phyloP scores from a whole-genome alignment of 768 basidiomycete genomes.

The Boletus insuetus region DNA sequence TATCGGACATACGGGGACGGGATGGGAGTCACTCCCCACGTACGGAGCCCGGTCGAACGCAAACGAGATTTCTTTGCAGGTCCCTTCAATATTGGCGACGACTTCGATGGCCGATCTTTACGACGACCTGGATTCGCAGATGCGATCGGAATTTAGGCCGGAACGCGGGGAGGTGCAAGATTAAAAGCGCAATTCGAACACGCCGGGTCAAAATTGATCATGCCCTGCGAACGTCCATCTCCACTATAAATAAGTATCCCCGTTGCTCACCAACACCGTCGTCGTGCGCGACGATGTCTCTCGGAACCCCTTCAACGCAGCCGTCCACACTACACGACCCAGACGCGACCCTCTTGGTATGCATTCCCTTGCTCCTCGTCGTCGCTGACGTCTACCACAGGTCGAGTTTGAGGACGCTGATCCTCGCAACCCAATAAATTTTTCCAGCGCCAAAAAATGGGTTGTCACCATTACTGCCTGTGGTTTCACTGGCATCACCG shows the following conservation, averaged over 20 bases:
- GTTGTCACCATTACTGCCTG: slow-evolving; percentile 35
- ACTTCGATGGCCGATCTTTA: slow-evolving; percentile 11
- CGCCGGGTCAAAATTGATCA: slow-evolving; percentile 12
- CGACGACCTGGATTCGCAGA: slow-evolving; percentile 11
- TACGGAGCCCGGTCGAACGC: background rate
- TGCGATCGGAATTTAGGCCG: background rate
- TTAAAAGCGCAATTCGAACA: background rate
- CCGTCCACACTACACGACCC: slow-evolving; percentile 17
- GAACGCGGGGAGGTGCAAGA: background rate
- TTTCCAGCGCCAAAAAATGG: slow-evolving; percentile 41
- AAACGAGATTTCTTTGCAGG: background rate
- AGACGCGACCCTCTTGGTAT: slow-evolving; percentile 15
- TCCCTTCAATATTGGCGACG: slow-evolving; percentile 2
- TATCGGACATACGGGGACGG: background rate
- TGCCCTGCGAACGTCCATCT: background rate
- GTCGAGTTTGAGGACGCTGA: slow-evolving; percentile 42
- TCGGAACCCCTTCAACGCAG: slow-evolving; percentile 2
- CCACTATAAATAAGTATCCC: slow-evolving; percentile 12
- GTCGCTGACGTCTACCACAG: slow-evolving; percentile 20
- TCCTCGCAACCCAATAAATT: slow-evolving; percentile 39
- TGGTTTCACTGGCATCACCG: slow-evolving; percentile 32
- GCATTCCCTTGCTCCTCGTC: background rate
- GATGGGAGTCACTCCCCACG: background rate
- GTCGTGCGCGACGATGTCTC: slow-evolving; percentile 8
- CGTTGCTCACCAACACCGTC: background rate